These are phyloP conservation scores for Volvox carteri DNA, from an alignment of 163 green algal genomes.

Conservation along the genomic window DNA sequence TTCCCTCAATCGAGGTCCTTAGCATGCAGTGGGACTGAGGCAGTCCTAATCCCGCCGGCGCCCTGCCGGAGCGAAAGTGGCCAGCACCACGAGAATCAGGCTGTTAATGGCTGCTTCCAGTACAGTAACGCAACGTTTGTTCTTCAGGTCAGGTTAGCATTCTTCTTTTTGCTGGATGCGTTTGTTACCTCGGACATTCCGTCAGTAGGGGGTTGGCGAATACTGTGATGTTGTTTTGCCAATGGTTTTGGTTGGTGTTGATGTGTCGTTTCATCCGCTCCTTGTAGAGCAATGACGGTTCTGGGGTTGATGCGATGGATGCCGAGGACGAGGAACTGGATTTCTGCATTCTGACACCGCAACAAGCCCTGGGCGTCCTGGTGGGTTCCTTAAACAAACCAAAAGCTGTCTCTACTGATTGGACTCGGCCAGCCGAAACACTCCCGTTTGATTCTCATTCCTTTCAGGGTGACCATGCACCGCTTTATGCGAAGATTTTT, in stretches of 20 bases:
- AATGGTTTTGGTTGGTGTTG: no score
- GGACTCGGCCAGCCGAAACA: no score
- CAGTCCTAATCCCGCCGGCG: no score
- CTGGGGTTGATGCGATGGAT: neutral
- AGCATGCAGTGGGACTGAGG: no score
- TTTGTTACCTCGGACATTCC: no score
- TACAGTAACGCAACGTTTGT: slow-evolving; percentile 17
- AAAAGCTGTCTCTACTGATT: no score
- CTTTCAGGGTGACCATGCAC: slow-evolving; percentile 9
- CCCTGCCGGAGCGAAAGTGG: neutral
- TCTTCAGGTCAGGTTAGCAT: slow-evolving; percentile 5
- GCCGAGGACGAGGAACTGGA: slow-evolving; percentile 18
- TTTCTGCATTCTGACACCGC: slow-evolving; percentile 42
- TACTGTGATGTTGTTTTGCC: no score
- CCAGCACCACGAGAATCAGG: neutral
- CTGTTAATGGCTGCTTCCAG: neutral
- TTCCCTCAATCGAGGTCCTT: no score
- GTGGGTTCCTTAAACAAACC: neutral
- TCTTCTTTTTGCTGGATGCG: no score
- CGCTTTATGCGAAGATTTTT: slow-evolving; percentile 42
- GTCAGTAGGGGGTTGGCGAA: no score
- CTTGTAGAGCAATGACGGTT: neutral
- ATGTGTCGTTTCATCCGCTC: no score
- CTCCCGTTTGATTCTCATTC: neutral
- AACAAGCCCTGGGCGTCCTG: slow-evolving; percentile 25